Evolutionary conservation across 768 basidiomycete species (phyloP).

Genomic region (Kondoa malvinella): DNA sequence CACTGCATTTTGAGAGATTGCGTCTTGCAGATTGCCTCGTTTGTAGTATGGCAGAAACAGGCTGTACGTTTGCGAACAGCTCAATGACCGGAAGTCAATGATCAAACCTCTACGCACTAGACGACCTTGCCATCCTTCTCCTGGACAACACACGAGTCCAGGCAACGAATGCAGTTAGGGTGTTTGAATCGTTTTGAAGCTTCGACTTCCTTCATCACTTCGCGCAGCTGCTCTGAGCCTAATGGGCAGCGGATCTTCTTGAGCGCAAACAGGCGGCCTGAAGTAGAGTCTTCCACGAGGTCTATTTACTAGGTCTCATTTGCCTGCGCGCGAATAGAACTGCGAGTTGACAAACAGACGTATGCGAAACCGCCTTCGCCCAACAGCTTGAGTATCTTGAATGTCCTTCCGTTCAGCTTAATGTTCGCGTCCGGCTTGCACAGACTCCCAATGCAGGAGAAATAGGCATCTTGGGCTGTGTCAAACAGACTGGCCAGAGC

Average conservation of each 20-base stretch:
- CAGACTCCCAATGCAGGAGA: not conserved
- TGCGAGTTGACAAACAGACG: conserved; percentile 50
- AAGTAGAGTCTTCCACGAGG: conserved; percentile 29
- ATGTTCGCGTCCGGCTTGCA: conserved; percentile 45
- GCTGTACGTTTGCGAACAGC: conserved; percentile 59
- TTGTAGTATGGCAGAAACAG: conserved; percentile 88
- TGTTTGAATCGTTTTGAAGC: conserved; percentile 92
- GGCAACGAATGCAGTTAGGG: conserved; percentile 73
- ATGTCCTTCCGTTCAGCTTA: conserved; percentile 85
- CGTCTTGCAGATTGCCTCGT: conserved; percentile 86
- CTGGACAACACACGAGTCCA: conserved; percentile 19
- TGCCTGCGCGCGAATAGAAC: not conserved
- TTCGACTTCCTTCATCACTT: conserved; percentile 50
- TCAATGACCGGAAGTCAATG: not conserved
- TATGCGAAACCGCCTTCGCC: conserved; percentile 38
- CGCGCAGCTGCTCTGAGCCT: conserved; percentile 57
- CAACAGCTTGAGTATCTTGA: conserved; percentile 76
- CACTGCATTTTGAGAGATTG: conserved; percentile 60
- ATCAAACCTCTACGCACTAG: conserved; percentile 5
- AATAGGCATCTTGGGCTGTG: conserved; percentile 4
- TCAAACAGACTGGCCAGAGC: not conserved
- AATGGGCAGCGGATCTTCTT: conserved; percentile 93
- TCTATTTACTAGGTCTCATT: not conserved
- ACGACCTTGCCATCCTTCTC: conserved; percentile 22
- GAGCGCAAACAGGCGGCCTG: conserved; percentile 73